Evolutionary conservation across 1,284 basidiomycete species (phyloP).

Genomic region (Anthracocystis setariae): DNA sequence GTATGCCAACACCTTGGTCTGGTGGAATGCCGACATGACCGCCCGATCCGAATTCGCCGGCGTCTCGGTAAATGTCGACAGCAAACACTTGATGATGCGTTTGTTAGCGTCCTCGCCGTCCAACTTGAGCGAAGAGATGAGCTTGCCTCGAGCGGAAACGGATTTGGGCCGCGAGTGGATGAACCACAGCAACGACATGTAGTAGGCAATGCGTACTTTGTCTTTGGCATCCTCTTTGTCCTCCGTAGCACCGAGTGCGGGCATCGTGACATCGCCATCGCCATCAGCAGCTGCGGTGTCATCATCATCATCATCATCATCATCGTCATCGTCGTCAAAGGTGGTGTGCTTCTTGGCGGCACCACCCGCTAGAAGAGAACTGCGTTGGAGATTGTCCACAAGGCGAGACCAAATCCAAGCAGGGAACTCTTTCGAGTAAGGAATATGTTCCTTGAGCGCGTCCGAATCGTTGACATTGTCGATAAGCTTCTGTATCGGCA

Average conservation of each 20-base stretch:
- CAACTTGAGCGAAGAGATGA: constrained; percentile 35
- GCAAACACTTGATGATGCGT: constrained; percentile 35
- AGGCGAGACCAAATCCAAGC: constrained; percentile 42
- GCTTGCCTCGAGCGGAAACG: constrained; percentile 30
- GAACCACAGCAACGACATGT: constrained; percentile 45
- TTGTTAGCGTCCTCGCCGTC: constrained; percentile 46
- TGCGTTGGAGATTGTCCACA: constrained; percentile 44
- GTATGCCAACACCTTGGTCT: constrained; percentile 60
- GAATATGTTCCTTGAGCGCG: constrained; percentile 32
- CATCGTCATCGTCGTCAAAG: constrained; percentile 36
- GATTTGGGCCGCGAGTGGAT: constrained; percentile 34
- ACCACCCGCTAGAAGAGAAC: constrained; percentile 29
- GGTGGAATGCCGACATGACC: constrained; percentile 46
- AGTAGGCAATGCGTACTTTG: constrained; percentile 48
- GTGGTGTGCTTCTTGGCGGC: constrained; percentile 32
- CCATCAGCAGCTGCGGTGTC: constrained; percentile 8
- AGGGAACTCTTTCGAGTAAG: constrained; percentile 41
- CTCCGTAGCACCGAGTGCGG: constrained; percentile 44
- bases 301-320: constrained; percentile 40
- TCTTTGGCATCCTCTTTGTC: constrained; percentile 44
- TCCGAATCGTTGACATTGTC: constrained; percentile 30
- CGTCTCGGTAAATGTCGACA: constrained; percentile 36
- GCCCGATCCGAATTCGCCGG: constrained; percentile 34
- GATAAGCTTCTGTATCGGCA: constrained; percentile 51
- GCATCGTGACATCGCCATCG: constrained; percentile 38